These are phyloP conservation scores for Plenodomus tracheiphilus DNA, from an alignment of 2,329 filamentous ascomycete genomes.

Conservation along the genomic window DNA sequence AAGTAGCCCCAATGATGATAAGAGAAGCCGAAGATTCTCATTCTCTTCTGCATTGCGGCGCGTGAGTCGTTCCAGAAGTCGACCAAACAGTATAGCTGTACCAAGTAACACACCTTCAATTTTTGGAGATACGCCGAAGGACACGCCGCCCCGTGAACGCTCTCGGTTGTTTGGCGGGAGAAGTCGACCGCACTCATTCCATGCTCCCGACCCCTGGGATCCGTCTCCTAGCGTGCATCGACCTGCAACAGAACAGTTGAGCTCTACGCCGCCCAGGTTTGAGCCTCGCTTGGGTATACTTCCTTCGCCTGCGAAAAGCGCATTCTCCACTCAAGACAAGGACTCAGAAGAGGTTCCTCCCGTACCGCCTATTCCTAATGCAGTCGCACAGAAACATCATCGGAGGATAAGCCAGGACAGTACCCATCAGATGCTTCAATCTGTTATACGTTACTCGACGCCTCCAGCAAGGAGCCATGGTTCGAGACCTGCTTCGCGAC, in stretches of 20 bases:
- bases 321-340: slow-evolving; percentile 23
- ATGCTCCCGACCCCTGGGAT: slow-evolving; percentile 36
- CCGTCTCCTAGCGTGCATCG: slow-evolving; percentile 13
- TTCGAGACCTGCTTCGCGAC: slow-evolving; percentile 1
- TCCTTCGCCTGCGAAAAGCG: slow-evolving; percentile 35
- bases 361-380: slow-evolving; percentile 33
- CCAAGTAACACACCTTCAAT: slow-evolving; percentile 16
- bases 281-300: slow-evolving; percentile 26
- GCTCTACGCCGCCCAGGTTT: slow-evolving; percentile 7
- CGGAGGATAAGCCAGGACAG: slow-evolving; percentile 18
- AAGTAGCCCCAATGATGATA: slow-evolving; percentile 22
- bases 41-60: slow-evolving; percentile 40
- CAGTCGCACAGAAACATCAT: slow-evolving; percentile 13
- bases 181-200: slow-evolving; percentile 34
- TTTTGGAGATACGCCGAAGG: slow-evolving; percentile 18
- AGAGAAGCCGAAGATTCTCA: slow-evolving; percentile 36
- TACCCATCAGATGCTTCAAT: slow-evolving; percentile 32
- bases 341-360: slow-evolving; percentile 31
- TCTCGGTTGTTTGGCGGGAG: slow-evolving; percentile 14
- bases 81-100: slow-evolving; percentile 35
- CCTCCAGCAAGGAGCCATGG: slow-evolving; percentile 14
- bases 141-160: slow-evolving; percentile 30
- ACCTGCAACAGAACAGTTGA: slow-evolving; percentile 11
- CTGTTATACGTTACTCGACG: slow-evolving; percentile 32
- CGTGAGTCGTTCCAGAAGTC: slow-evolving; percentile 35